Conservation (phyloP, 2,329 filamentous ascomycete genomes). For the Cladophialophora chaetospira region DNA sequence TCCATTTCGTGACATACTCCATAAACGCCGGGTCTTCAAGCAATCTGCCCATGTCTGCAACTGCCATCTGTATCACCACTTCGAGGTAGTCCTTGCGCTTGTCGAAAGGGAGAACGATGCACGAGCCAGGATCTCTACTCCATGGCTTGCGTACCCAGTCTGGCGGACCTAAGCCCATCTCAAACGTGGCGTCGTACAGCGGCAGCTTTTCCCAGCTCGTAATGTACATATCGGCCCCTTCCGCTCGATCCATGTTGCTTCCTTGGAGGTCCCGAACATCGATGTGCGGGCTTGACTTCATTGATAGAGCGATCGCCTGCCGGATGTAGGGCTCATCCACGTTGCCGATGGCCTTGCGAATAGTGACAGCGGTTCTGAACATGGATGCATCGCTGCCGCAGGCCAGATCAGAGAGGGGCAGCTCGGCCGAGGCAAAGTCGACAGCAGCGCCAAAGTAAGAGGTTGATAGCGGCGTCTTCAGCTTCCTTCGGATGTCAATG, state of each 20-base stretch:
- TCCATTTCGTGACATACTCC: conserved; percentile 27
- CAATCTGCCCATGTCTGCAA: conserved; percentile 30
- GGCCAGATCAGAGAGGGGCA: conserved; percentile 35
- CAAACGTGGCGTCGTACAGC: conserved; percentile 29
- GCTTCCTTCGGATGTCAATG: conserved; percentile 42
- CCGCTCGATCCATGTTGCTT: conserved; percentile 32
- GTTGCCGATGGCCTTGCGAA: conserved; percentile 39
- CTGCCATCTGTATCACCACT: conserved; percentile 33
- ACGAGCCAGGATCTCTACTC: conserved; percentile 34
- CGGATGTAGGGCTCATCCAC: conserved; percentile 38
- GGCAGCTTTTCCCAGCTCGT: conserved; percentile 32
- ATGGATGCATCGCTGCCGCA: conserved; percentile 28
- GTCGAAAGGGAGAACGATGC: conserved; percentile 32
- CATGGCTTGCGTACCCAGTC: conserved; percentile 35
- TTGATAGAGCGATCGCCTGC: conserved; percentile 31
- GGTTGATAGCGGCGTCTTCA: conserved; percentile 40
- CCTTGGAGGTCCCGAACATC: conserved; percentile 32
- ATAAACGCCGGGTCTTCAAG: conserved; percentile 29
- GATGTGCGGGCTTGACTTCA: conserved; percentile 20
- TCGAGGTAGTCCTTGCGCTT: conserved; percentile 28
- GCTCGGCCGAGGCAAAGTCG: conserved; percentile 39
- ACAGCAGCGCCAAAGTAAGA: conserved; percentile 45
- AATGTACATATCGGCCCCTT: conserved; percentile 34
- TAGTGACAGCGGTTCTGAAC: conserved; percentile 39
- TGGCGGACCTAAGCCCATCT: conserved; percentile 31